Conservation (phyloP, 805 yeast species). For the Candida maltosa region DNA sequence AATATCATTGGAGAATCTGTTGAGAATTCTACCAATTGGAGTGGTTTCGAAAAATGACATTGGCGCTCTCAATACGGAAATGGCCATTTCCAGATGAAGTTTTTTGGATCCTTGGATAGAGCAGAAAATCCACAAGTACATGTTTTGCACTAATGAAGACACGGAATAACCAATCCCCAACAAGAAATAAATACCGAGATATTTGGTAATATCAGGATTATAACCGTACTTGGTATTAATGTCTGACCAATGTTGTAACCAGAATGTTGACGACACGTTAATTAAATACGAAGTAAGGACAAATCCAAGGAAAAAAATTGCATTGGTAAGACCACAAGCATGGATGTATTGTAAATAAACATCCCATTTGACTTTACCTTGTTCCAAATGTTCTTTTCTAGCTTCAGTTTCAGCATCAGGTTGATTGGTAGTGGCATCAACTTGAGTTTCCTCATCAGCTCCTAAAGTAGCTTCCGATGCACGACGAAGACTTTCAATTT, state of each 20-base stretch:
- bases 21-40: constrained; percentile 88
- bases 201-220: constrained; percentile 71
- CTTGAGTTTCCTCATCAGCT: constrained; percentile 30
- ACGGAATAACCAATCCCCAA: constrained; percentile 70
- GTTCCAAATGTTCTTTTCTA: constrained; percentile 78
- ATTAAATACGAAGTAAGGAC: constrained; percentile 57
- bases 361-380: constrained; percentile 89
- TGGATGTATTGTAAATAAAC: constrained; percentile 80
- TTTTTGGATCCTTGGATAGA: constrained; percentile 77
- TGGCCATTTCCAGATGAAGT: constrained; percentile 75
- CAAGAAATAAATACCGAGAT: constrained; percentile 70
- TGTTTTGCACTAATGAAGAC: constrained; percentile 59
- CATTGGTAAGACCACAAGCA: constrained; percentile 77
- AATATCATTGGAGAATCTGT: constrained; percentile 88
- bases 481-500: constrained; percentile 46
- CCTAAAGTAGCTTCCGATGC: constrained; percentile 57
- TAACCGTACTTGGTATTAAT: constrained; percentile 64
- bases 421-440: constrained; percentile 30
- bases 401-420: constrained; percentile 35
- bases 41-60: constrained; percentile 96
- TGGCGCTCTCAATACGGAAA: constrained; percentile 75
- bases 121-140: constrained; percentile 75
- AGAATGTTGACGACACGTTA: constrained; percentile 71
- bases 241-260: constrained; percentile 99
- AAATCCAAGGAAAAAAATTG: constrained; percentile 51